Evolutionary conservation across 2,329 filamentous ascomycete species (phyloP).

Genomic region (Colletotrichum tropicale): DNA sequence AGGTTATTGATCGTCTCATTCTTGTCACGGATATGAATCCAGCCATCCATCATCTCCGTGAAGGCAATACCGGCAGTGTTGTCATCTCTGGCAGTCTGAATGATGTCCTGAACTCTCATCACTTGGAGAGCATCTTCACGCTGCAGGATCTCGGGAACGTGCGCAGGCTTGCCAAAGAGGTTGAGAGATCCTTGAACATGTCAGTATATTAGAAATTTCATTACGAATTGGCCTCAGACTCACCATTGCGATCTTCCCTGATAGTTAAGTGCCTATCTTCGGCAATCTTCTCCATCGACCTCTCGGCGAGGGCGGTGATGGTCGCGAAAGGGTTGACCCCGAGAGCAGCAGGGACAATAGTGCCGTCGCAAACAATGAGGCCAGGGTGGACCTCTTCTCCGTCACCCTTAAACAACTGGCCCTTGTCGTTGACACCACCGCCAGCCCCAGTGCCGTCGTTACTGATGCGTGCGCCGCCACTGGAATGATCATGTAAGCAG

Average conservation of each 20-base stretch:
- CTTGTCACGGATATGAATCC: constrained; percentile 52
- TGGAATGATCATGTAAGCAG: constrained; percentile 15
- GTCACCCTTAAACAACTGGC: constrained; percentile 61
- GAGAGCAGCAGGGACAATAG: constrained; percentile 65
- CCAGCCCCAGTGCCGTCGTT: constrained; percentile 57
- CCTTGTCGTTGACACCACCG: constrained; percentile 66
- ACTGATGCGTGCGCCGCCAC: constrained; percentile 66
- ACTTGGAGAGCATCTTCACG: constrained; percentile 29
- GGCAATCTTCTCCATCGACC: constrained; percentile 59
- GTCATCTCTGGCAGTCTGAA: constrained; percentile 45
- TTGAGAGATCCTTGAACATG: constrained; percentile 44
- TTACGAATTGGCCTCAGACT: rapidly evolving
- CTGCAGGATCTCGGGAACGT: constrained; percentile 34
- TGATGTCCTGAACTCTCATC: constrained; percentile 36
- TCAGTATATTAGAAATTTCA: neutral
- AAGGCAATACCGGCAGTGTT: constrained; percentile 61
- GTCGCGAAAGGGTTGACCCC: constrained; percentile 73
- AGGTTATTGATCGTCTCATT: constrained; percentile 46
- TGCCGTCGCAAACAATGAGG: constrained; percentile 65
- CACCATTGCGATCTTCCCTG: neutral
- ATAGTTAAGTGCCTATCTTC: constrained; percentile 22
- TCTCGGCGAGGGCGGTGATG: constrained; percentile 71
- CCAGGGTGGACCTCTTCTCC: constrained; percentile 57
- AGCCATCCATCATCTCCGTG: constrained; percentile 68
- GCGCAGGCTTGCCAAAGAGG: constrained; percentile 56